Evolutionary conservation across 2,329 filamentous ascomycete genomes (phyloP), one percentile per base, ranked within the genome.

Genomic region (Drechslerella stenobrocha): DNA sequence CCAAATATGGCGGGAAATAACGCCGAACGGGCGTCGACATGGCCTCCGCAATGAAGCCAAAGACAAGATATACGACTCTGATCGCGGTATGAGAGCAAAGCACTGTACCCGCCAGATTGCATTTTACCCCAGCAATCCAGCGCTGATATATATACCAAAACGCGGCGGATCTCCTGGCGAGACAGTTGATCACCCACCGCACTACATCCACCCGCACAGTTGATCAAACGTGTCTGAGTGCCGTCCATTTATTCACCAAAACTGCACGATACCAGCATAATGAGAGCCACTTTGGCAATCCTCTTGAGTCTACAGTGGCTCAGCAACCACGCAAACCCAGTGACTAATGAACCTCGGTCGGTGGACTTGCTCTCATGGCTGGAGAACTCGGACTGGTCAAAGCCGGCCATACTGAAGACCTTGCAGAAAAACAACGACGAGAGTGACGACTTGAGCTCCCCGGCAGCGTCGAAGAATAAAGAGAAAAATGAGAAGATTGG

Each of bases 341-440:
- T 67, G 2, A 60, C 48, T 9, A 47, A 67, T 28, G 63, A 59
- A n/a, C 37, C 55, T 46, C 63, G 63, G 35, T 60, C 53, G 9
- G 30, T 67, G 13, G 63, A 67, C 30, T 8, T 67, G 15, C 34
- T 67, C 4, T 58, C 63, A 24, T 67, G 63, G 63, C 63, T 67
- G 32, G 63, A 67, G 37, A 67, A 26, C 23, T 55, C 63, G 1
- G 63, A 67, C 44, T 67, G 63, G 63, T 35, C 53, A 15, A 59
- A 26, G 15, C 63, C 63, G 18, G 44, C 53, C 5, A 46, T 67
- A 9, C 47, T 46, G 23, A 23, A 58, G 26, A 28, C 9, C 13
- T 20, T 37, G 7, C 45, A 55, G 15, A 22, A 8, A 20, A 35
- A 52, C 5, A 28, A 15, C 3, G 15, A 40, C 28, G 9, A 22